phyloP scores from a whole-genome alignment of 2,329 filamentous ascomycete genomes.

The Pseudogymnoascus sp. region DNA sequence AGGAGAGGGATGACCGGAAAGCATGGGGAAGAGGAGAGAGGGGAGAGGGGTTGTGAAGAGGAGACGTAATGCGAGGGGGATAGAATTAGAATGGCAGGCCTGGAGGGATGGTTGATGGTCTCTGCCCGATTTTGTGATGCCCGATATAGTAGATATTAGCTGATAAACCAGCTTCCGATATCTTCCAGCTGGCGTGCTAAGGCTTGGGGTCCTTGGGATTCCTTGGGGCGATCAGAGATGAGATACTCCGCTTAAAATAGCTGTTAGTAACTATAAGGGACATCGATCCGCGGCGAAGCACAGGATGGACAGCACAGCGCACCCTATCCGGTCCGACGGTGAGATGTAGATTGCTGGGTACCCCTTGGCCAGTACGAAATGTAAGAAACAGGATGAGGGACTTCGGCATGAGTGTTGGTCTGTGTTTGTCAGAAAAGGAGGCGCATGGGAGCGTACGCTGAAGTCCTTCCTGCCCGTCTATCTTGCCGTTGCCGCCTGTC shows the following conservation, averaged over 20 bases:
- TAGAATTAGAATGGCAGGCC: not conserved
- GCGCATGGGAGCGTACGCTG: not conserved
- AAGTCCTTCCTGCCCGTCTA: not conserved
- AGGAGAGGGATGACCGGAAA: not conserved
- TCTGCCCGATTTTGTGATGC: slow-evolving; percentile 3
- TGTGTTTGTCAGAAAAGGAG: not conserved
- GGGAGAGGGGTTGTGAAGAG: not conserved
- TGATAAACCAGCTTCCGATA: slow-evolving; percentile 2
- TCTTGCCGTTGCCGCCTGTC: not conserved
- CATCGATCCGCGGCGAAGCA: slow-evolving; percentile 5
- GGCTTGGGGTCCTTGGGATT: not conserved
- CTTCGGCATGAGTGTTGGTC: not conserved
- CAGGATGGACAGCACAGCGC: not conserved
- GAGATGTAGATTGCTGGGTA: slow-evolving; percentile 4
- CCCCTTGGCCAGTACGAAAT: not conserved
- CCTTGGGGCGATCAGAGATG: not conserved
- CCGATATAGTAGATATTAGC: not conserved
- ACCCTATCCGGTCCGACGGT: not conserved
- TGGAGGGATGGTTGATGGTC: not conserved
- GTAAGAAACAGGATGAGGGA: not conserved
- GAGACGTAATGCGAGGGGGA: not conserved
- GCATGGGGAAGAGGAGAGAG: not conserved
- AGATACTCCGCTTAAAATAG: slow-evolving; percentile 3
- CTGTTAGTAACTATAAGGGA: not conserved
- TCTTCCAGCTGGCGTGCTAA: slow-evolving; percentile 1